Percentiles rank a stretch among this genome's conserved stretches.
phyloP scores from a whole-genome alignment of 352 stramenopile species.

The Pythium rishiriense region DNA sequence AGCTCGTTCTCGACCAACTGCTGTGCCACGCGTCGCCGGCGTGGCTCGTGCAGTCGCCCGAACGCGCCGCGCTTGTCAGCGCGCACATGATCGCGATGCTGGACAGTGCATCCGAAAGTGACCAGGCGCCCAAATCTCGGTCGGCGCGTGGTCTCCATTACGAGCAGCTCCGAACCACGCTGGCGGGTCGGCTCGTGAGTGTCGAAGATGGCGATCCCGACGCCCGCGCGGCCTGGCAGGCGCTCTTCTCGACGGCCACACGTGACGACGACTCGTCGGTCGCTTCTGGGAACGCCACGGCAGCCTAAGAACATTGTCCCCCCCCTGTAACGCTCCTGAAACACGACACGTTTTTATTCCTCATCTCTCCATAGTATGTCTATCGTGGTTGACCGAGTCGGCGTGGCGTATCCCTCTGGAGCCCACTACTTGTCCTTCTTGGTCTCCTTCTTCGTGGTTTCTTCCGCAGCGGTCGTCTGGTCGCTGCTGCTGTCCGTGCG shows the following conservation, averaged over 20 bases:
- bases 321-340: neutral
- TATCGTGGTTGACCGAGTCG: neutral
- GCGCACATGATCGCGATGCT: constrained; percentile 11
- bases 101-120: neutral
- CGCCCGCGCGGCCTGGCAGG: neutral
- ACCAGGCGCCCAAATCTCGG: neutral
- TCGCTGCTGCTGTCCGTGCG: neutral
- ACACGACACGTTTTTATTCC: constrained; percentile 28
- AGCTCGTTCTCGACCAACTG: constrained; percentile 37
- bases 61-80: neutral
- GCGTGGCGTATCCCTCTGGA: neutral
- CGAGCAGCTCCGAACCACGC: neutral
- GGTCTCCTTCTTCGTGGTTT: constrained; percentile 3
- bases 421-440: constrained; percentile 22
- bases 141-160: neutral
- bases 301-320: constrained; percentile 1
- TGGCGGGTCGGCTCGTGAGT: neutral
- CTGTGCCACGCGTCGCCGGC: constrained; percentile 22
- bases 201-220: neutral
- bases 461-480: neutral
- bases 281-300: neutral
- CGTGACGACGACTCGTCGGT: constrained; percentile 3
- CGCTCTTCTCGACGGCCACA: constrained; percentile 1
- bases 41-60: neutral
- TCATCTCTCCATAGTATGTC: neutral